Base-by-base conservation (phyloP, 1,284 basidiomycete genomes). In the Sporisorium graminicola region DNA sequence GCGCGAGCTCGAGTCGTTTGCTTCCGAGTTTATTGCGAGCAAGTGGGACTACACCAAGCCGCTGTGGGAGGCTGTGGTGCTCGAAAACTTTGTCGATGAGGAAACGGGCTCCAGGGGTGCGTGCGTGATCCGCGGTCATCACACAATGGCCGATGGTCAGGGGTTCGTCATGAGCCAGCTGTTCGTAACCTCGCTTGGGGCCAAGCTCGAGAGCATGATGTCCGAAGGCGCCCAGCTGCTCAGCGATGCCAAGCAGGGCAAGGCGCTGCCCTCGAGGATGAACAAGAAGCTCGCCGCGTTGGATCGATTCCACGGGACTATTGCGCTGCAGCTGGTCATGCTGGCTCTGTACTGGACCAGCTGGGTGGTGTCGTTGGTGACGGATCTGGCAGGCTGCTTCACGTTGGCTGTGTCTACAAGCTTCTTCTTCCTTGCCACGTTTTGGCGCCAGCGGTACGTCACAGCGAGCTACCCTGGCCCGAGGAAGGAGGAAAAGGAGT, bases 121-220 rank as follows among this genome's bases (percentile, higher is more conserved):
- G 1, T 72, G 78, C 44, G 77, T 83, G 5, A 77, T 75, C 7
- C 65, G 83, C 9, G 83, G 83, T 2, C 83, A 85, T 50, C 83
- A 85, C 56, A 79, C 78, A 2, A 51, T 80, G 9, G 63, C 81
- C 4, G 83, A 85, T 53, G 83, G 83, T 0, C 82, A 84, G 55
- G 83, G 83, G 7, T 85, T 84, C 60, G 67, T 84, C 61, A 69
- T 84, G 68, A 74, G 69, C 35, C 78, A 81, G 58, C 65, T 85
- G 10, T 76, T 73, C 16, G 58, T 80, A 57, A 84, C 83, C 12
- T 81, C 78, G 49, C 79, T 69, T 20, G 81, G 82, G 4, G 65
- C 81, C 26, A 82, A 85, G 62, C 62, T 85, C 12, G 72, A 79
- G 42, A 65, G 65, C 18, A 77, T 79, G 74, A 77, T 84, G 62